These are phyloP conservation scores for Xylaria telfairii DNA, from an alignment of 495 filamentous ascomycete genomes.

Conservation along the genomic window DNA sequence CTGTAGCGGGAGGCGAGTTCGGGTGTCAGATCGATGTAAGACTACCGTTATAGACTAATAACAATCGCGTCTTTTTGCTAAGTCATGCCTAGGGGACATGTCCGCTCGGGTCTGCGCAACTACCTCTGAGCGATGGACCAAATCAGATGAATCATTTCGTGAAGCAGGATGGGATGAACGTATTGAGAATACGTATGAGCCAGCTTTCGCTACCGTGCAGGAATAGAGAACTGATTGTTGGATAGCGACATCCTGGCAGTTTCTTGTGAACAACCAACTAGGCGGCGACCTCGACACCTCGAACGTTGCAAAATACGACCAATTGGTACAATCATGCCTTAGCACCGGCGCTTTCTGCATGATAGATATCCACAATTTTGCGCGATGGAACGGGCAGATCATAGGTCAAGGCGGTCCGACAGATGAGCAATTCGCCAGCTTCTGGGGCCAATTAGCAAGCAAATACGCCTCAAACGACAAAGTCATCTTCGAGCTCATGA, in stretches of 20 bases:
- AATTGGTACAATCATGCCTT: conserved; percentile 64
- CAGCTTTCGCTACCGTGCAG: background rate
- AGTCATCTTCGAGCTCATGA: conserved; percentile 68
- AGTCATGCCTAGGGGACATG: conserved; percentile 43
- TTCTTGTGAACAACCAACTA: conserved; percentile 53
- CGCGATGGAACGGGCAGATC: conserved; percentile 63
- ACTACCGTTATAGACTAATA: background rate
- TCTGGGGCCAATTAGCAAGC: conserved; percentile 64
- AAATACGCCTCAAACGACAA: conserved; percentile 57
- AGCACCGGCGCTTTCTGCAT: conserved; percentile 61
- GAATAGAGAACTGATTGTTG: conserved; percentile 5
- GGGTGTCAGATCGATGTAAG: conserved; percentile 57
- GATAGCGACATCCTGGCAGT: conserved; percentile 59
- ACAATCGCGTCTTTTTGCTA: conserved; percentile 19
- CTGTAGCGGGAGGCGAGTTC: conserved; percentile 57
- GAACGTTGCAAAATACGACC: conserved; percentile 61
- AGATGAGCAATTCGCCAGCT: conserved; percentile 59
- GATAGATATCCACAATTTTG: conserved; percentile 61
- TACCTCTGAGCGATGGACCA: conserved; percentile 47
- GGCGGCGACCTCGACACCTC: conserved; percentile 49
- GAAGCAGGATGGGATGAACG: conserved; percentile 55
- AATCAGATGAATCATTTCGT: conserved; percentile 61
- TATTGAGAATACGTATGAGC: conserved; percentile 57
- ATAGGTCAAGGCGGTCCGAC: conserved; percentile 65
- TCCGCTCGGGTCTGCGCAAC: conserved; percentile 38